Conservation (phyloP, 345 rosid species). For the Gossypium sturtianum region DNA sequence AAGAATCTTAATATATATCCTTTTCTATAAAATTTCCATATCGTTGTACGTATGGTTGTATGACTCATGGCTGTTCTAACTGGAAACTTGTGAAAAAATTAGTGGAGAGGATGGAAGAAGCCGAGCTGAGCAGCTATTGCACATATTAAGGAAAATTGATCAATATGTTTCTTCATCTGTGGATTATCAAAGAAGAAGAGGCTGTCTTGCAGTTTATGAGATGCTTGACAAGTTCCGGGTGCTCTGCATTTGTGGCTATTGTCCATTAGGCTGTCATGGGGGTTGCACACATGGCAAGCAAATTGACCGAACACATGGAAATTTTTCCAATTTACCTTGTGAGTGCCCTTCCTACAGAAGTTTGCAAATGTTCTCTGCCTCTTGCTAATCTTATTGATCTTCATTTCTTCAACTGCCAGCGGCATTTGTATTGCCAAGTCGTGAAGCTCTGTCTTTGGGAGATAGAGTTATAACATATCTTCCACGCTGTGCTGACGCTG, state of each 20-base stretch:
- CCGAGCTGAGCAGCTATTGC: constrained; percentile 93
- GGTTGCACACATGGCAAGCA: constrained; percentile 79
- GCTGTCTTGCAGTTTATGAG: constrained; percentile 83
- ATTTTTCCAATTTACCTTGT: constrained; percentile 81
- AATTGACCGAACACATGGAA: constrained; percentile 64
- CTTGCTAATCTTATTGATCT: constrained; percentile 10
- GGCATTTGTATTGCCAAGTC: constrained; percentile 87
- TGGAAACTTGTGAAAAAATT: constrained; percentile 24
- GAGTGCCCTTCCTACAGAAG: constrained; percentile 20
- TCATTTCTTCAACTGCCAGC: constrained; percentile 40
- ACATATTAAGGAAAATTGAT: constrained; percentile 83
- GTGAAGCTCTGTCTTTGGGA: constrained; percentile 87
- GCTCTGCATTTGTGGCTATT: constrained; percentile 78
- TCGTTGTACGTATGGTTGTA: not conserved
- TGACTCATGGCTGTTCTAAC: constrained; percentile 16
- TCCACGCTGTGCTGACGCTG: constrained; percentile 93
- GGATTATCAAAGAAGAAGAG: constrained; percentile 87
- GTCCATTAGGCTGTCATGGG: constrained; percentile 88
- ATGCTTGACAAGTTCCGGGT: constrained; percentile 84
- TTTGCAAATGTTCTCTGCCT: not conserved
- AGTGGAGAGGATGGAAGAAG: constrained; percentile 99
- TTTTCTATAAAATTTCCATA: not conserved
- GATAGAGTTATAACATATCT: constrained; percentile 88
- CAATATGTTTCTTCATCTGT: constrained; percentile 70
- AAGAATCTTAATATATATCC: not conserved